Evolutionary conservation across 148 eudicot species (phyloP).

Genomic region (Rhododendron griersonianum): DNA sequence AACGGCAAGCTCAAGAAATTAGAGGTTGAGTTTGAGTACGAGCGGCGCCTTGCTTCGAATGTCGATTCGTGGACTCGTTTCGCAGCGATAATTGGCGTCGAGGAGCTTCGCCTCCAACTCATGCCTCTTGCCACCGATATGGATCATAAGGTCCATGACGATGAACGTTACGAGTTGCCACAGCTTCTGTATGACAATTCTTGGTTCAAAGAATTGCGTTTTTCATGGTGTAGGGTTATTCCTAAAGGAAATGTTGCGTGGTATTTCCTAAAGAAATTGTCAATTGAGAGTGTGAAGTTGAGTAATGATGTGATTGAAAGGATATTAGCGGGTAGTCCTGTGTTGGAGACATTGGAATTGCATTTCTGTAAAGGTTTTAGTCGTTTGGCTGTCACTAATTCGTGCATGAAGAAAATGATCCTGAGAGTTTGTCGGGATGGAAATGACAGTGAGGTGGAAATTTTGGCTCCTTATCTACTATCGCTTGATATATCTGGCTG

Average conservation of each 20-base stretch:
- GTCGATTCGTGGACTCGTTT: background rate
- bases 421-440: background rate
- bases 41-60: background rate
- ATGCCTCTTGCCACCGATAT: background rate
- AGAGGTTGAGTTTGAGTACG: background rate
- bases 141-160: no score
- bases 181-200: constrained; percentile 1
- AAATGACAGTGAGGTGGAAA: background rate
- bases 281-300: background rate
- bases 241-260: background rate
- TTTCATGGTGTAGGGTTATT: background rate
- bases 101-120: background rate
- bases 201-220: background rate
- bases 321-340: background rate
- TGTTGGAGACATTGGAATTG: background rate
- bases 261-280: background rate
- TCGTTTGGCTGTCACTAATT: background rate
- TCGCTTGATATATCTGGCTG: background rate
- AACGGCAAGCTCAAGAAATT: background rate
- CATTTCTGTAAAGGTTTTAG: background rate
- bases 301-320: background rate
- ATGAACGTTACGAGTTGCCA: background rate
- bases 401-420: background rate
- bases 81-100: background rate
- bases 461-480: background rate